These are phyloP conservation scores for Calophaca sinica DNA, from an alignment of 306 rosid species.

Conservation along the genomic window DNA sequence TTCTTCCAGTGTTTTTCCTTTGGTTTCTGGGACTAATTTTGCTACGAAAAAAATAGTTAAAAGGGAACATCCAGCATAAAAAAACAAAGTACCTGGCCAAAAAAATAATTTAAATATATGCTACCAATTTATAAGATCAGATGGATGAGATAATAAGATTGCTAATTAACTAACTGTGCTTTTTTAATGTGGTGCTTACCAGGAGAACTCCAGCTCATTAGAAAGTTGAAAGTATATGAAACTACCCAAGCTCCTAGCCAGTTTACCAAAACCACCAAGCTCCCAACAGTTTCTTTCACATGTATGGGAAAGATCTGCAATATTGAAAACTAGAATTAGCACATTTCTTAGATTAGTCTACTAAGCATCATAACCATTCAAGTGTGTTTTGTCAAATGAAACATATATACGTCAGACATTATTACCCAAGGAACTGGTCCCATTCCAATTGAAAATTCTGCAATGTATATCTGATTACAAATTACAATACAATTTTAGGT, in stretches of 20 bases:
- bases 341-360: no score
- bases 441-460: no score
- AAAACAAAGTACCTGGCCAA: constrained; percentile 68
- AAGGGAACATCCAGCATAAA: constrained; percentile 69
- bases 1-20: constrained; percentile 86
- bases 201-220: constrained; percentile 79
- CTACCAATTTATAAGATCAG: constrained; percentile 2
- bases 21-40: constrained; percentile 80
- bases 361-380: no score
- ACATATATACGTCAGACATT: no score
- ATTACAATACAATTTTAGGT: not conserved
- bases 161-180: not conserved
- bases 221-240: constrained; percentile 74
- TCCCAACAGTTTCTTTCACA: constrained; percentile 77
- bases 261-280: constrained; percentile 71
- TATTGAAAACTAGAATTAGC: no score
- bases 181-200: constrained; percentile 35
- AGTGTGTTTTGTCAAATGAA: no score
- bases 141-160: not conserved
- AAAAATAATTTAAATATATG: not conserved
- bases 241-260: constrained; percentile 86
- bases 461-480: constrained; percentile 61
- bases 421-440: no score
- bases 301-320: constrained; percentile 79
- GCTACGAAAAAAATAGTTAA: constrained; percentile 70